Conservation (phyloP, 169 alveolate genomes). For the Perkinsus chesapeaki region DNA sequence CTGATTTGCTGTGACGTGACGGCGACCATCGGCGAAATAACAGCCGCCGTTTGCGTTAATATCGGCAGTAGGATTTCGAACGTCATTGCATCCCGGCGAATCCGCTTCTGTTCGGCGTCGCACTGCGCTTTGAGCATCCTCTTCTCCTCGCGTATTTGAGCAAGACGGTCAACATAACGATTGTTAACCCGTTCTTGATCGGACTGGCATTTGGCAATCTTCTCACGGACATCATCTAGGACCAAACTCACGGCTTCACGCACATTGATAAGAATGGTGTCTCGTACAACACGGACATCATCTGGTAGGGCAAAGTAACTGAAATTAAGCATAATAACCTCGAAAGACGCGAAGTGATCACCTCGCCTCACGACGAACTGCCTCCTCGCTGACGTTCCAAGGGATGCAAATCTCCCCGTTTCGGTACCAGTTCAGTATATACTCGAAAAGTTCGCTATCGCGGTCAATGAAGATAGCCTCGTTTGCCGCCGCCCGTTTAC, state of each 20-base stretch:
- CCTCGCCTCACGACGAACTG: not conserved
- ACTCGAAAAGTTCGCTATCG: not conserved
- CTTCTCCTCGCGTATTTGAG: not conserved
- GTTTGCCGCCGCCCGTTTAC: not conserved
- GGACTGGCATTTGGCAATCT: not conserved
- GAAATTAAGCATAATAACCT: not conserved
- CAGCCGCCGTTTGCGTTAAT: not conserved
- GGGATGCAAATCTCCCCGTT: slow-evolving; percentile 2
- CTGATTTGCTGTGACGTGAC: not conserved
- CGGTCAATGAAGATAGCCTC: not conserved
- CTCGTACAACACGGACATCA: slow-evolving; percentile 2
- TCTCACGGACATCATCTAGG: not conserved
- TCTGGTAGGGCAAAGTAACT: not conserved
- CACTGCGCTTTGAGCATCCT: not conserved
- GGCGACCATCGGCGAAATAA: not conserved
- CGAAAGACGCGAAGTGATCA: not conserved
- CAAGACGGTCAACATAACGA: not conserved
- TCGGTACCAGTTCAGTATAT: not conserved
- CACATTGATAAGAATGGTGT: not conserved
- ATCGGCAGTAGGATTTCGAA: not conserved
- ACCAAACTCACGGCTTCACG: not conserved
- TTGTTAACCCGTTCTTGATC: not conserved
- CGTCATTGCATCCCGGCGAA: not conserved
- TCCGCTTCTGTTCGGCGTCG: not conserved
- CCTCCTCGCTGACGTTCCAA: not conserved